Conservation (phyloP, 106 monocot genomes). For the Dendrobium huoshanense region DNA sequence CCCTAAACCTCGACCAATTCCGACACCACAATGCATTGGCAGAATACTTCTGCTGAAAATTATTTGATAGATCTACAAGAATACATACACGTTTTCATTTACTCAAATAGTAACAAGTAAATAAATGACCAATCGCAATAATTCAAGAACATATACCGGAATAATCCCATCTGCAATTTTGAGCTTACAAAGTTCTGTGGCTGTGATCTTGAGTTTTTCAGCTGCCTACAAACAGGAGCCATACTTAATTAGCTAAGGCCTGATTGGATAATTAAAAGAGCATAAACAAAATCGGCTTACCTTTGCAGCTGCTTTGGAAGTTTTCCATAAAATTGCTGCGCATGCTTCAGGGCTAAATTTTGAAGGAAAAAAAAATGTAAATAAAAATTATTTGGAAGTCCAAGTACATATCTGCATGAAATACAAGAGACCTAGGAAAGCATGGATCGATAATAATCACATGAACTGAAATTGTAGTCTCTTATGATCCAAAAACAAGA, state of each 20-base stretch:
- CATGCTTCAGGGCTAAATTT: conserved; percentile 88
- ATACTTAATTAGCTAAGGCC: neutral
- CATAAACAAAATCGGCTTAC: conserved; percentile 15
- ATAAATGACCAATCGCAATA: neutral
- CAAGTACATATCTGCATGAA: neutral
- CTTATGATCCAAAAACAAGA: neutral
- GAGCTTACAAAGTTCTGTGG: conserved; percentile 55
- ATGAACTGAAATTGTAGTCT: neutral
- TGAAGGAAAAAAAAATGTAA: neutral
- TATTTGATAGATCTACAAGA: neutral
- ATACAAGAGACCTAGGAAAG: neutral
- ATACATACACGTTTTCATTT: neutral
- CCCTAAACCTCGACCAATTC: too few relatives aligned
- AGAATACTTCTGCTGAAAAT: neutral
- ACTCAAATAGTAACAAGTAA: neutral
- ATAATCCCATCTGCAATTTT: conserved; percentile 80
- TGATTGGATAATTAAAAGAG: neutral
- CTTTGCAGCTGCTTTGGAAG: conserved; percentile 76
- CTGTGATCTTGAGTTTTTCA: conserved; percentile 73
- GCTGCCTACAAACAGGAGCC: conserved; percentile 49
- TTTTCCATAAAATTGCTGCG: conserved; percentile 83
- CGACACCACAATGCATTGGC: too few relatives aligned
- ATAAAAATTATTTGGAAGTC: neutral
- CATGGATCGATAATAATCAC: neutral
- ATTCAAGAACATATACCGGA: conserved; percentile 57